phyloP scores from a whole-genome alignment of 352 stramenopile genomes.

The Phytophthora ramorum region DNA sequence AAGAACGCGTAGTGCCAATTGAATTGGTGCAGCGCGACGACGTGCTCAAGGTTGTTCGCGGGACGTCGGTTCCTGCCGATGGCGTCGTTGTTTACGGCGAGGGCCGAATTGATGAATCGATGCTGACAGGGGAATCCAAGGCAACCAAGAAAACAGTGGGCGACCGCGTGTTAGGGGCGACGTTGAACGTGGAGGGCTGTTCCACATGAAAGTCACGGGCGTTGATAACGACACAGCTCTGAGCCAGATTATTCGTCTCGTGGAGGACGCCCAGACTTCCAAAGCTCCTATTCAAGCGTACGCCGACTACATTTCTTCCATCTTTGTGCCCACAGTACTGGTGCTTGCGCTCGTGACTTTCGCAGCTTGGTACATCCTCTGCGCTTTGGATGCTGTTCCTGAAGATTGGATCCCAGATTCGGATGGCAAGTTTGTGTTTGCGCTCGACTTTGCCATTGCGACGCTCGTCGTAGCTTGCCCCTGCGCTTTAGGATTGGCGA shows the following conservation, averaged over 20 bases:
- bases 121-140: constrained; percentile 94
- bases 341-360: constrained; percentile 94
- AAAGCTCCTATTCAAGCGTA: constrained; percentile 98
- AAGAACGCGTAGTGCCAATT: constrained; percentile 79
- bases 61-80: constrained; percentile 91
- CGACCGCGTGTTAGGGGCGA: constrained; percentile 87
- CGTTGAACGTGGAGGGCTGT: constrained; percentile 90
- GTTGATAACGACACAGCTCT: constrained; percentile 93
- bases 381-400: constrained; percentile 57
- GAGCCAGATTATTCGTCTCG: constrained; percentile 96
- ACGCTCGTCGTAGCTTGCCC: constrained; percentile 98
- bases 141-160: constrained; percentile 90
- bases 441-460: constrained; percentile 97
- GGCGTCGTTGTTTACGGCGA: constrained; percentile 92
- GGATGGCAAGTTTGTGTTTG: constrained; percentile 89
- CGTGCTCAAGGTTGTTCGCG: constrained; percentile 93
- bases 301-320: constrained; percentile 93
- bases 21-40: constrained; percentile 91
- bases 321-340: constrained; percentile 96
- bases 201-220: constrained; percentile 92
- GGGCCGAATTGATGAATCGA: constrained; percentile 92
- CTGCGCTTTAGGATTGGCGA: constrained; percentile 97
- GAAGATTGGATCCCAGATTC: constrained; percentile 63
- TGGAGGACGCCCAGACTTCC: constrained; percentile 97
- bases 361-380: constrained; percentile 92